These are phyloP conservation scores for Cryptococcus sp. DNA, from an alignment of 1,284 basidiomycete genomes.

Conservation along the genomic window DNA sequence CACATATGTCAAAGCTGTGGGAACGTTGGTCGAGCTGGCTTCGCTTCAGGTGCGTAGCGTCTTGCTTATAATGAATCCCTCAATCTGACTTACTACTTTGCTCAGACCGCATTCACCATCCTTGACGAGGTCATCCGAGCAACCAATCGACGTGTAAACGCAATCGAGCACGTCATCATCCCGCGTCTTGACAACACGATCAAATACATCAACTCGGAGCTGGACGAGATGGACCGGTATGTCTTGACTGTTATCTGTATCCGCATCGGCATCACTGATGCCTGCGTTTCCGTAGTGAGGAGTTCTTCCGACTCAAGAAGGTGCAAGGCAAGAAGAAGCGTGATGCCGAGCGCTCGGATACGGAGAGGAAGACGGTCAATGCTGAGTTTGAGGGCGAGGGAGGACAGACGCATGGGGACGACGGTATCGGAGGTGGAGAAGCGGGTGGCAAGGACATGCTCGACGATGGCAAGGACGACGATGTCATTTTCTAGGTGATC, in stretches of 20 bases:
- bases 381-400: slow-evolving; percentile 41
- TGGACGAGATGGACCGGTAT: slow-evolving; percentile 91
- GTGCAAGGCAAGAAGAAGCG: slow-evolving; percentile 97
- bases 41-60: slow-evolving; percentile 63
- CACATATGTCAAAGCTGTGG: slow-evolving; percentile 94
- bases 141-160: slow-evolving; percentile 97
- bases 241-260: slow-evolving; percentile 10
- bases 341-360: slow-evolving; percentile 55
- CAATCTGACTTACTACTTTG: not conserved
- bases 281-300: slow-evolving; percentile 58
- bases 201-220: slow-evolving; percentile 92
- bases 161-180: slow-evolving; percentile 97
- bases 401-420: slow-evolving; percentile 49
- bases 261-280: not conserved
- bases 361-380: slow-evolving; percentile 32
- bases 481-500: slow-evolving; percentile 75
- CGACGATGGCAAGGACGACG: slow-evolving; percentile 75
- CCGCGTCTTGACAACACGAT: slow-evolving; percentile 96
- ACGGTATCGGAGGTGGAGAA: slow-evolving; percentile 49
- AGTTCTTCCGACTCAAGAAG: slow-evolving; percentile 95
- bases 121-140: slow-evolving; percentile 98
- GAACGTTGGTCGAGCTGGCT: slow-evolving; percentile 94
- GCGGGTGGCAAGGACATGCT: slow-evolving; percentile 63
- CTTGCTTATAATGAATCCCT: not conserved
- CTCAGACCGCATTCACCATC: slow-evolving; percentile 95